phyloP scores from a whole-genome alignment of 345 rosid genomes.

The Populus simonii region DNA sequence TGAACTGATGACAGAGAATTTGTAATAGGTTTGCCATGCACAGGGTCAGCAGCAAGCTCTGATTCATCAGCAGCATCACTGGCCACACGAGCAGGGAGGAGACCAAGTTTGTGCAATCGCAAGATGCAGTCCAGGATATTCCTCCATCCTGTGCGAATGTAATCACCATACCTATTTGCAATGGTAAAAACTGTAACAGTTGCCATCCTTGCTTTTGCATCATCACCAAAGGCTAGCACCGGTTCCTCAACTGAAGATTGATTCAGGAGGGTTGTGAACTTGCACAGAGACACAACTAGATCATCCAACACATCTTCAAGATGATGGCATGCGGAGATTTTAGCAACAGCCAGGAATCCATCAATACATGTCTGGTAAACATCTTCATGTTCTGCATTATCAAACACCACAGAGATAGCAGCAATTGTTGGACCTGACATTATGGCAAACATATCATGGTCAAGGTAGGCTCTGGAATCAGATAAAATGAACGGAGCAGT shows the following conservation, averaged over 20 bases:
- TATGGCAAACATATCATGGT: constrained; percentile 96
- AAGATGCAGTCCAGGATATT: constrained; percentile 93
- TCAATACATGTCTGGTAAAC: constrained; percentile 94
- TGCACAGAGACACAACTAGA: constrained; percentile 90
- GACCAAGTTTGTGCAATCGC: constrained; percentile 93
- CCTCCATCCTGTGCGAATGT: constrained; percentile 92
- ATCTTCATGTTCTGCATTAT: constrained; percentile 95
- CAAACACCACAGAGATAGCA: constrained; percentile 96
- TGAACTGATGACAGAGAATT: constrained; percentile 76
- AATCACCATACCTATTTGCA: constrained; percentile 96
- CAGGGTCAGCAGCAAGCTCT: constrained; percentile 72
- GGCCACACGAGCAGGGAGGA: constrained; percentile 96
- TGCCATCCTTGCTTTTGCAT: constrained; percentile 92
- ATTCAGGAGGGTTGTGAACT: constrained; percentile 90
- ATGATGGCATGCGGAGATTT: constrained; percentile 96
- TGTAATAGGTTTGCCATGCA: constrained; percentile 75
- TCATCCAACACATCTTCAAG: constrained; percentile 98
- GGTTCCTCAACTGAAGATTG: constrained; percentile 87
- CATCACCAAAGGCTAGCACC: constrained; percentile 93
- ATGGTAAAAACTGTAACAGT: constrained; percentile 93
- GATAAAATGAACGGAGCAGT: constrained; percentile 78
- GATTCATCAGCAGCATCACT: constrained; percentile 98
- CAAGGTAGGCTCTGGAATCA: constrained; percentile 83
- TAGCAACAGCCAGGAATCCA: constrained; percentile 95
- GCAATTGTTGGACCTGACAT: constrained; percentile 99